phyloP scores from a whole-genome alignment of 176 grass and related monocot genomes.

The Carex pumila region DNA sequence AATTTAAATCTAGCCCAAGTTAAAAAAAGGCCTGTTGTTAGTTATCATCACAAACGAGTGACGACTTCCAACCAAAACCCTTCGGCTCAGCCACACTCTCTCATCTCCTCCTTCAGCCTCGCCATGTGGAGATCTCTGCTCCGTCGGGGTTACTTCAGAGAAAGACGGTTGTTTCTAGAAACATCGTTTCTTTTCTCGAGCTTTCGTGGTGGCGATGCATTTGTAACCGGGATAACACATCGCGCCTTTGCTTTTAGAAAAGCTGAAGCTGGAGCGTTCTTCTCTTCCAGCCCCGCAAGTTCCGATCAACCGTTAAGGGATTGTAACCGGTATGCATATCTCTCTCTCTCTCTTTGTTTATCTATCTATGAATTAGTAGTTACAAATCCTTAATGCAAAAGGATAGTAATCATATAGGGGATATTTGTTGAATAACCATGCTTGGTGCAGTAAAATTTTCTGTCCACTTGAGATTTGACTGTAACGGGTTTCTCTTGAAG shows the following conservation, averaged over 20 bases:
- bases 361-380: background rate
- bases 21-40: background rate
- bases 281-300: background rate
- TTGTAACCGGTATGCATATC: background rate
- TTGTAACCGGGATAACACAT: background rate
- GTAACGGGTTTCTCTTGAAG: background rate
- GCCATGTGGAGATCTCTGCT: constrained; percentile 3
- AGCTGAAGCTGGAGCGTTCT: background rate
- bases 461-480: background rate
- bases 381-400: background rate
- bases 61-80: background rate
- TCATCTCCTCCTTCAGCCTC: background rate
- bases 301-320: background rate
- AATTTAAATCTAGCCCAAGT: background rate
- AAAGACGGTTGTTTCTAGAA: background rate
- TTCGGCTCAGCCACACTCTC: background rate
- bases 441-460: background rate
- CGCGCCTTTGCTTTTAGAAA: background rate
- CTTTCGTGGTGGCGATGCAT: background rate
- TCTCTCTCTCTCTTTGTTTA: background rate
- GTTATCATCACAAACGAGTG: background rate
- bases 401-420: background rate
- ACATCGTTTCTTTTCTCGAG: background rate
- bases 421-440: no score
- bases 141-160: background rate